Evolutionary conservation across 148 eudicot genomes (phyloP).

Genomic region (Fagopyrum esculentum): DNA sequence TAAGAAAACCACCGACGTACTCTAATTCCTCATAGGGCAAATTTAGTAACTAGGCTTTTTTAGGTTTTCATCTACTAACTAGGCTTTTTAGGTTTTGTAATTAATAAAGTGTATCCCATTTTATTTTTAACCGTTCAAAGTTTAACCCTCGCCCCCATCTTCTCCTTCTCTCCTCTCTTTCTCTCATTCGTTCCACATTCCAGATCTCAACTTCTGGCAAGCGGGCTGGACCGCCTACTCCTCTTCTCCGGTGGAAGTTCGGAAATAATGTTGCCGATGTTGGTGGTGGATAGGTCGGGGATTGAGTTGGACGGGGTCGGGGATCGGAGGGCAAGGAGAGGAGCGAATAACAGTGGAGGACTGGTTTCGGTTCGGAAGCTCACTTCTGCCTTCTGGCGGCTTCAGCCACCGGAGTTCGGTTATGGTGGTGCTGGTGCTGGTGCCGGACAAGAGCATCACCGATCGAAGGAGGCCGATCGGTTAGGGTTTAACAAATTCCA

Average conservation of each 20-base stretch:
- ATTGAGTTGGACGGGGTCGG: slow-evolving; percentile 21
- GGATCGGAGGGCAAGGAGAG: slow-evolving; percentile 33
- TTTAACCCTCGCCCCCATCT: too few relatives aligned
- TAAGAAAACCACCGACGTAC: too few relatives aligned
- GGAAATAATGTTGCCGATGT: slow-evolving; percentile 2
- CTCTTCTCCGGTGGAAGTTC: slow-evolving; percentile 70
- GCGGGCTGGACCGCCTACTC: slow-evolving; percentile 51
- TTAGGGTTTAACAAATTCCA: slow-evolving; percentile 17
- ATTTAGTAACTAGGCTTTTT: too few relatives aligned
- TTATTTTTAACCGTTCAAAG: too few relatives aligned
- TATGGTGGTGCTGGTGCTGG: background rate
- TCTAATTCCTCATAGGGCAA: too few relatives aligned
- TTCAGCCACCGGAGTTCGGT: slow-evolving; percentile 33
- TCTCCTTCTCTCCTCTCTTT: too few relatives aligned
- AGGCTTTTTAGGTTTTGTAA: too few relatives aligned
- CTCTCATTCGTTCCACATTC: too few relatives aligned
- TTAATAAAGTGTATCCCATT: too few relatives aligned
- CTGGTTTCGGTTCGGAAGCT: slow-evolving; percentile 58
- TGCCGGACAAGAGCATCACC: slow-evolving; percentile 15
- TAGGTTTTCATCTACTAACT: too few relatives aligned
- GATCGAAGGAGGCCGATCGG: background rate
- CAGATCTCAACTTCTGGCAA: too few relatives aligned
- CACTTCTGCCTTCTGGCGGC: slow-evolving; percentile 60
- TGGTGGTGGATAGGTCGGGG: slow-evolving; percentile 22
- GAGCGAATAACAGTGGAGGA: slow-evolving; percentile 8